phyloP scores from a whole-genome alignment of 2,329 filamentous ascomycete genomes.

The Biscogniauxia marginata region DNA sequence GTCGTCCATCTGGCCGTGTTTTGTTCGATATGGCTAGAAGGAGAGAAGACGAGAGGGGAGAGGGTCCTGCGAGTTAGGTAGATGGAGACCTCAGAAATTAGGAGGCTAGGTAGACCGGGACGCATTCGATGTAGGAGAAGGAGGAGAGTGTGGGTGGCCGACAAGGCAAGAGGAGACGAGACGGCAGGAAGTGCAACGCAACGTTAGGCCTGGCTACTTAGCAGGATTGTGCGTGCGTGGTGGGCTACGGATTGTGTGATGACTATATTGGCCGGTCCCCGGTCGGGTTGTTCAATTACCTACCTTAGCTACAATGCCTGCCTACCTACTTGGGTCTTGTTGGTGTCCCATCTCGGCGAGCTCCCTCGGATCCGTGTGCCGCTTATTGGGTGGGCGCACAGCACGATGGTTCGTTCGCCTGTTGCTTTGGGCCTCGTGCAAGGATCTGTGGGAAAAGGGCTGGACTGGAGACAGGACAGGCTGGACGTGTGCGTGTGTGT shows the following conservation, averaged over 20 bases:
- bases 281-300: not conserved
- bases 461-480: too few relatives aligned
- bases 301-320: too few relatives aligned
- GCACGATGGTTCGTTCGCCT: not conserved
- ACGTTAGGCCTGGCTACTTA: constrained; percentile 15
- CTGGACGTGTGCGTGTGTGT: too few relatives aligned
- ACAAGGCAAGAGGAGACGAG: not conserved
- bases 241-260: constrained; percentile 25
- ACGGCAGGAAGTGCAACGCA: constrained; percentile 6
- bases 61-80: too few relatives aligned
- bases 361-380: not conserved
- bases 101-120: constrained; percentile 9
- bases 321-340: too few relatives aligned
- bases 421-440: not conserved
- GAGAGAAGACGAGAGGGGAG: not conserved
- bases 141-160: constrained; percentile 2
- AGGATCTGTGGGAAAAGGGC: not conserved
- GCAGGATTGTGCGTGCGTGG: constrained; percentile 26
- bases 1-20: constrained; percentile 26
- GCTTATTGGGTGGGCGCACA: not conserved
- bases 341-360: not conserved
- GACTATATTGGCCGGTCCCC: too few relatives aligned
- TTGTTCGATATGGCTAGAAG: not conserved
- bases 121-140: constrained; percentile 7
- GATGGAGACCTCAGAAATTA: not conserved